These are phyloP conservation scores for Kernera saxatilis DNA, from an alignment of 345 rosid species.

Conservation along the genomic window DNA sequence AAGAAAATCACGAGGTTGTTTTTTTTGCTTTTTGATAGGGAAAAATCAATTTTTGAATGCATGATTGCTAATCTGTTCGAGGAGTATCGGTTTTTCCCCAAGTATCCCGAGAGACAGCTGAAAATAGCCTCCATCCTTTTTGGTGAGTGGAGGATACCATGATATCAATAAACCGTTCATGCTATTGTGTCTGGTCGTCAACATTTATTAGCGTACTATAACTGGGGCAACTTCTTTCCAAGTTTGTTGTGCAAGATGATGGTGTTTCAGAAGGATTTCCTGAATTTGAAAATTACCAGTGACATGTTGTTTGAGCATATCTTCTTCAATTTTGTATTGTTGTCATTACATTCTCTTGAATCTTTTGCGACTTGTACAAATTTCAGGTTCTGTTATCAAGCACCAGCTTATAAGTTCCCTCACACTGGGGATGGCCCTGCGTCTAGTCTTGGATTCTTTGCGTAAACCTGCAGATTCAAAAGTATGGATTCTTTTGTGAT, in stretches of 20 bases:
- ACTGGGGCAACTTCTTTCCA: background rate
- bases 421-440: slow-evolving; percentile 89
- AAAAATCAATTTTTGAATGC: slow-evolving; percentile 80
- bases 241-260: background rate
- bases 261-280: background rate
- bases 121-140: slow-evolving; percentile 87
- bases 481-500: slow-evolving; percentile 37
- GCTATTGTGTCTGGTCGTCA: background rate
- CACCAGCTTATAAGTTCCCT: slow-evolving; percentile 94
- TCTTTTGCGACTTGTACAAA: slow-evolving; percentile 6
- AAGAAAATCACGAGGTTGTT: background rate
- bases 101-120: slow-evolving; percentile 94
- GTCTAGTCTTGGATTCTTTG: slow-evolving; percentile 87
- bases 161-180: background rate
- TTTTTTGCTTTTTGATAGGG: slow-evolving; percentile 49
- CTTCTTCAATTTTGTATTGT: background rate
- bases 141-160: slow-evolving; percentile 48
- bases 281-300: background rate
- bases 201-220: background rate
- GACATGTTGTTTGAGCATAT: background rate
- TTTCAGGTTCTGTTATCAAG: slow-evolving; percentile 89
- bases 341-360: background rate
- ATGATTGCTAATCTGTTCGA: slow-evolving; percentile 94
- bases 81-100: slow-evolving; percentile 91
- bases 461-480: slow-evolving; percentile 98